A percentile compares a stretch with the other conserved stretches of the same genome.
These are phyloP conservation scores for Aulographum hederae DNA, from an alignment of 2,329 filamentous ascomycete species.

Conservation along the genomic window DNA sequence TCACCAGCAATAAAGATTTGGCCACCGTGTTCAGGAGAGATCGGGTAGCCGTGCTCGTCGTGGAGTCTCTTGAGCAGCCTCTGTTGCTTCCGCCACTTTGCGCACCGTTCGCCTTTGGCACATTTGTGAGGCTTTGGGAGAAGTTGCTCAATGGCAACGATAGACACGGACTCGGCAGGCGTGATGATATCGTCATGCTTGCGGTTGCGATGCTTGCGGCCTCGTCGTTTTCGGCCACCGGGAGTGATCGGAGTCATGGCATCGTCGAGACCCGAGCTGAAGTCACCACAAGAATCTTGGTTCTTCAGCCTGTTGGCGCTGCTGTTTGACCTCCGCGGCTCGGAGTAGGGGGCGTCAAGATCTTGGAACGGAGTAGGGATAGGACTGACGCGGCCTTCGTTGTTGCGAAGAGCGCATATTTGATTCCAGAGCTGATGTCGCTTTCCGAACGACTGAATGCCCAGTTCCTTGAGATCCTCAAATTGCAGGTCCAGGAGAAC, in stretches of 20 bases:
- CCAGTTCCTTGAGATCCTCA: conserved; percentile 67
- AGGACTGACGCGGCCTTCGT: conserved; percentile 22
- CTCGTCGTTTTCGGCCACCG: conserved; percentile 12
- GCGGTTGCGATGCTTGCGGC: conserved; percentile 18
- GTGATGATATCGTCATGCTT: conserved; percentile 52
- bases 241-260: conserved; percentile 15
- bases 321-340: conserved; percentile 12
- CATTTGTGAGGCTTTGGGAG: conserved; percentile 72
- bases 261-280: too few relatives aligned
- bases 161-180: conserved; percentile 70
- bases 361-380: conserved; percentile 30
- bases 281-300: too few relatives aligned
- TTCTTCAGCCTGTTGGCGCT: conserved; percentile 17
- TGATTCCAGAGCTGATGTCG: conserved; percentile 65
- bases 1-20: conserved; percentile 63
- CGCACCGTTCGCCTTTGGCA: conserved; percentile 70
- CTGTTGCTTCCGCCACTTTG: conserved; percentile 68
- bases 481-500: conserved; percentile 84
- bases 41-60: conserved; percentile 49
- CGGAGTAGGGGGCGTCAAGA: conserved; percentile 23
- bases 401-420: conserved; percentile 46
- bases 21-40: conserved; percentile 41
- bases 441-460: conserved; percentile 66
- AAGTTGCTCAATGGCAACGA: conserved; percentile 80
- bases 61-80: conserved; percentile 57